phyloP scores from a whole-genome alignment of 148 eudicot species.

The Fagopyrum esculentum region DNA sequence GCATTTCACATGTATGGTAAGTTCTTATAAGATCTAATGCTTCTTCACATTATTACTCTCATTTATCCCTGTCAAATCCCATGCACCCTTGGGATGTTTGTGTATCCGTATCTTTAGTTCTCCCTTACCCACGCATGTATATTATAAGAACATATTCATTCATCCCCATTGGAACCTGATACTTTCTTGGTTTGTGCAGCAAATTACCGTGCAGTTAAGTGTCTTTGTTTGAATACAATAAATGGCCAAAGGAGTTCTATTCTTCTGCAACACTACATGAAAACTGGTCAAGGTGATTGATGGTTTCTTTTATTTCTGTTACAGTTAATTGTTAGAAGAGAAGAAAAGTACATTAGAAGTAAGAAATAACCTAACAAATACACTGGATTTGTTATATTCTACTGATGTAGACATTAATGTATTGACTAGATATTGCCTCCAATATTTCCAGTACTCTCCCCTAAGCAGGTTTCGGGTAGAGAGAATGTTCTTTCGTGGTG shows the following conservation, averaged over 20 bases:
- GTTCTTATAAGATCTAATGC: slow-evolving; percentile 19
- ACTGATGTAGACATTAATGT: slow-evolving; percentile 5
- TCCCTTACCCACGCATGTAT: too few relatives aligned
- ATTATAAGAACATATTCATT: not conserved
- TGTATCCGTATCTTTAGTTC: too few relatives aligned
- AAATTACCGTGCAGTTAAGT: slow-evolving; percentile 86
- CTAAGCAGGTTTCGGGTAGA: slow-evolving; percentile 55
- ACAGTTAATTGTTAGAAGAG: not conserved
- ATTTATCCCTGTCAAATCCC: not conserved
- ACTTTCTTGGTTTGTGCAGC: slow-evolving; percentile 40
- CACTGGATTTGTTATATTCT: not conserved
- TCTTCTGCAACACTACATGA: slow-evolving; percentile 66
- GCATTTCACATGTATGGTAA: slow-evolving; percentile 94
- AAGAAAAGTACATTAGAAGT: not conserved
- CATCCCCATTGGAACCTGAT: slow-evolving; percentile 4
- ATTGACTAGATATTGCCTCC: slow-evolving; percentile 15
- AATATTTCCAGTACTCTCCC: slow-evolving; percentile 55
- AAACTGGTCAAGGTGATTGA: slow-evolving; percentile 70
- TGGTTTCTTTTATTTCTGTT: not conserved
- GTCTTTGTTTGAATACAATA: slow-evolving; percentile 67
- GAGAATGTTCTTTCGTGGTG: slow-evolving; percentile 85
- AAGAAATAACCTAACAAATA: not conserved
- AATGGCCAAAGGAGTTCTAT: slow-evolving; percentile 82
- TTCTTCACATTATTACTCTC: not conserved
- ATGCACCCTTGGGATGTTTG: not conserved